Evolutionary conservation across 768 basidiomycete genomes (phyloP), one percentile per base, ranked within the genome.

Genomic region (Trametopsis cervina): DNA sequence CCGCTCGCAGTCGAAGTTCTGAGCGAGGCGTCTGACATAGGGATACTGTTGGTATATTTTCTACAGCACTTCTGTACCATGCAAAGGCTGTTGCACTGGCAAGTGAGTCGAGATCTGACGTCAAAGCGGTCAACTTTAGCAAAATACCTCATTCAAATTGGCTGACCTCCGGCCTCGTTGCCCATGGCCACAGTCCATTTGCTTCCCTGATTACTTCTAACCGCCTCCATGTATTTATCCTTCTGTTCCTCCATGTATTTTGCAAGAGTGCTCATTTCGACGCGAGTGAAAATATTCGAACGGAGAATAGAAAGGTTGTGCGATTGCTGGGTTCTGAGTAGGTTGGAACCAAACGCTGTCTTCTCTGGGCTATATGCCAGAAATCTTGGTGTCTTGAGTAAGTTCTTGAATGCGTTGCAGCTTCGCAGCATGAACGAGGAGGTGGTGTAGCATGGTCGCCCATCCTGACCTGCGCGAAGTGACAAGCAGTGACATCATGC

Each of bases 101-200:
- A 17, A 95, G 62, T 4, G 83, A 83, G 67, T 99, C 96, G 26
- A 98, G 79, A 65, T 99, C 95, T 97, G 22, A 44, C n/a, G 21
- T 17, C 29, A 20, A 10, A 12, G 12, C 37, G 21, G 35, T 17
- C 23, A 42, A 20, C 21, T 27, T 7, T 35, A 21, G 26, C 27
- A 35, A 15, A 10, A 2, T 12, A 17, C 26, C 22, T 7, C 17
- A 13, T 23, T 10, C 45, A 20, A 40, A 13, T 25, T 17, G 5
- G 58, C 68, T 49, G 62, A 94, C 95, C 95, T 59, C 94, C 94
- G 12, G 95, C 91, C 66, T 98, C 95, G 63, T 99, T 99, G 0
- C 95, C 94, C 83, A 93, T 89, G 0, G 83, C 85, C 4, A 96
- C 72, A 0, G 80, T 85, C 94, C 93, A 98, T 40, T 80, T 76